These are phyloP conservation scores for Microsporum canis DNA, from an alignment of 2,329 filamentous ascomycete genomes.

Conservation along the genomic window DNA sequence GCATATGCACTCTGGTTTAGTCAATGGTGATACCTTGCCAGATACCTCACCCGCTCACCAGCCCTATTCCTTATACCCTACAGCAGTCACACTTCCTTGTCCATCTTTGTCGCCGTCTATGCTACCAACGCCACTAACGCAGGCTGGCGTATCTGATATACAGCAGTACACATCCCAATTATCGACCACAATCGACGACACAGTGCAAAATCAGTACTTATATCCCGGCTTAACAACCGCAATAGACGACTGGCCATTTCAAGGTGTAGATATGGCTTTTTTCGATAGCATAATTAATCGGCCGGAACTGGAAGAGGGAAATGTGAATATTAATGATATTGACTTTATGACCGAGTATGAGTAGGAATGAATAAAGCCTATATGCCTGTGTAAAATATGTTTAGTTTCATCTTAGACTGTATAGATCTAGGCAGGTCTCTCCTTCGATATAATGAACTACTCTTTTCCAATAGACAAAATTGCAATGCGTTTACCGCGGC, in stretches of 20 bases:
- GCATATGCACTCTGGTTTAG: background rate
- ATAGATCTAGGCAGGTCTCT: no score
- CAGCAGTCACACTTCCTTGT: background rate
- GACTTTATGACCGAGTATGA: background rate
- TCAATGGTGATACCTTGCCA: background rate
- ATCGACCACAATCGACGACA: background rate
- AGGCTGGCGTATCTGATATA: background rate
- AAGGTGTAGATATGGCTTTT: slow-evolving; percentile 24
- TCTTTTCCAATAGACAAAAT: no score
- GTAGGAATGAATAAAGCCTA: background rate
- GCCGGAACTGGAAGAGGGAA: background rate
- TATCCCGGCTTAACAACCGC: background rate
- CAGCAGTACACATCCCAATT: background rate
- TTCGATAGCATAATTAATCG: slow-evolving; percentile 17
- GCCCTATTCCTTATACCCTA: background rate
- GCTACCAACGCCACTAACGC: background rate
- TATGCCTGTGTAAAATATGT: no score
- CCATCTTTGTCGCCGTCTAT: background rate
- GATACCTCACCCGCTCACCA: background rate
- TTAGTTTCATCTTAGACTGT: no score
- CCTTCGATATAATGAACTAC: no score
- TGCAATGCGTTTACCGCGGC: no score
- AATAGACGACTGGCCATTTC: slow-evolving; percentile 17
- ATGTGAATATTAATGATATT: background rate
- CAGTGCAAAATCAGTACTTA: background rate